phyloP scores from a whole-genome alignment of 2,329 filamentous ascomycete genomes.

The Xylaria sp. region DNA sequence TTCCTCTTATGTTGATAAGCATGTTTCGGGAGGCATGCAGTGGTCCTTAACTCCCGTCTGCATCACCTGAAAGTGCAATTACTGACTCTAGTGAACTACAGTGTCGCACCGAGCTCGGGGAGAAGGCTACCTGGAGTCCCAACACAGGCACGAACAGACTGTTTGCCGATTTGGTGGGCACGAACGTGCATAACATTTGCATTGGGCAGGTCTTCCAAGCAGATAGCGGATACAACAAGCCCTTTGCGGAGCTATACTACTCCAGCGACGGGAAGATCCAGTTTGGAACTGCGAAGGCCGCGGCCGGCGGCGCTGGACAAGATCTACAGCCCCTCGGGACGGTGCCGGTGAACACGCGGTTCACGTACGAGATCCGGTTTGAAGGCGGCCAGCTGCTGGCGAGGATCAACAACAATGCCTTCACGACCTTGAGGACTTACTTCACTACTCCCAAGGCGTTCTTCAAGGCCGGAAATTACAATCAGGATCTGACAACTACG shows the following conservation, averaged over 20 bases:
- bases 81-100: constrained; percentile 23
- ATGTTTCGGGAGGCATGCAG: constrained; percentile 10
- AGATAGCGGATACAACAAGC: constrained; percentile 32
- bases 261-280: constrained; percentile 29
- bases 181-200: constrained; percentile 31
- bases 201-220: constrained; percentile 34
- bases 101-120: constrained; percentile 33
- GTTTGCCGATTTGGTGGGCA: constrained; percentile 30
- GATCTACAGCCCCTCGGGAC: constrained; percentile 29
- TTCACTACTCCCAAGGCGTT: constrained; percentile 32
- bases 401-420: constrained; percentile 32
- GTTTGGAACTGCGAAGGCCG: constrained; percentile 27
- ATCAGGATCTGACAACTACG: constrained; percentile 32
- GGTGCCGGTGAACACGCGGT: constrained; percentile 31
- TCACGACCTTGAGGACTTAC: constrained; percentile 33
- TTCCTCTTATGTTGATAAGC: neutral
- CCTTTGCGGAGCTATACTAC: constrained; percentile 36
- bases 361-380: constrained; percentile 33
- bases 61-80: constrained; percentile 1
- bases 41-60: neutral
- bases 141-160: constrained; percentile 37
- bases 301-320: constrained; percentile 28
- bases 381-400: constrained; percentile 29
- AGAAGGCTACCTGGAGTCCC: constrained; percentile 33
- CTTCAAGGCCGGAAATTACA: constrained; percentile 37